These are phyloP conservation scores for Ichthyophonus hoferi DNA, from an alignment of 208 protist species.

Conservation along the genomic window DNA sequence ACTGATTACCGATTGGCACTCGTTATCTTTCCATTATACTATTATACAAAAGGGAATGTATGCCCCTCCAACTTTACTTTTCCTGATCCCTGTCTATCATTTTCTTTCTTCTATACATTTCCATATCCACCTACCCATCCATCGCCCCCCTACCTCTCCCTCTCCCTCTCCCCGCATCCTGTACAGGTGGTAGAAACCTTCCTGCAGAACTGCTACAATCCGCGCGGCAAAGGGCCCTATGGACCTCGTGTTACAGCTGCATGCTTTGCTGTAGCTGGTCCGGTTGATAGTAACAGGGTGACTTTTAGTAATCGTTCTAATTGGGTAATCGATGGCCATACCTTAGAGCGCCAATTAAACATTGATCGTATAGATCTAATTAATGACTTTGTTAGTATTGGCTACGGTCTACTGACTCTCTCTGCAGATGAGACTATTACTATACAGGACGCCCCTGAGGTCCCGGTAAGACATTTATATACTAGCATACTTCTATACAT, in stretches of 20 bases:
- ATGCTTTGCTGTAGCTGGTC: slow-evolving; percentile 27
- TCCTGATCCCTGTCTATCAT: background rate
- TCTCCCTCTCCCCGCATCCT: background rate
- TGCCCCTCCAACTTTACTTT: too few species aligned
- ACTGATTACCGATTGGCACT: too few species aligned
- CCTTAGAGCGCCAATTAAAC: slow-evolving; percentile 12
- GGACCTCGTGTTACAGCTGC: background rate
- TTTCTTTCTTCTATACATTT: background rate
- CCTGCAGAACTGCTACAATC: background rate
- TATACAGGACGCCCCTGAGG: background rate
- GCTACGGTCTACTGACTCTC: slow-evolving; percentile 18
- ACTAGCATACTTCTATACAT: too few species aligned
- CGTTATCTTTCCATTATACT: too few species aligned
- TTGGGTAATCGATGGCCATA: slow-evolving; percentile 37
- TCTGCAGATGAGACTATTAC: background rate
- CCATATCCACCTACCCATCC: background rate
- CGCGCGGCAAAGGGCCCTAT: background rate
- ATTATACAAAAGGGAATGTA: too few species aligned
- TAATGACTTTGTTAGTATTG: slow-evolving; percentile 35
- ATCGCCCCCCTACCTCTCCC: background rate
- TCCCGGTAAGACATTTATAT: too few species aligned
- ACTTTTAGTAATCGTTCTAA: slow-evolving; percentile 15
- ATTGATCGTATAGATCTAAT: slow-evolving; percentile 2
- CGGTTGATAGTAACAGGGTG: slow-evolving; percentile 25
- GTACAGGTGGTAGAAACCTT: background rate